Conservation (phyloP, 345 rosid species). For the Gossypium bickii region DNA sequence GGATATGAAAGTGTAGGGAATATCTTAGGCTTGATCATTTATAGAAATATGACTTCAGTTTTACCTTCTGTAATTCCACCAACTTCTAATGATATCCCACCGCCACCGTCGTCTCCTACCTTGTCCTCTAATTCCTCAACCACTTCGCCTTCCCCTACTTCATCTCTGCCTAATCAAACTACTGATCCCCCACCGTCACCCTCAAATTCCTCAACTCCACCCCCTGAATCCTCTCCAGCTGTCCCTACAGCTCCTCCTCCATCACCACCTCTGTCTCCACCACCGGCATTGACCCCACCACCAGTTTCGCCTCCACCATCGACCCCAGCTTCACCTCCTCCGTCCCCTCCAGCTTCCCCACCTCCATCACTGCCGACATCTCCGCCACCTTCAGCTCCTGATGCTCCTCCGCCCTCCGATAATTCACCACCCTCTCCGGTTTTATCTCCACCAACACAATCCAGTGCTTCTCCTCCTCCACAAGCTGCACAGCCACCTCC, state of each 20-base stretch:
- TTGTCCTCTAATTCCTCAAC: conserved; percentile 32
- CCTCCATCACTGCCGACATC: not conserved
- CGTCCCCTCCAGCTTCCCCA: conserved; percentile 5
- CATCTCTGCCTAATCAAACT: conserved; percentile 27
- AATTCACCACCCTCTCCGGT: conserved; percentile 38
- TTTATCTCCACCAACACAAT: conserved; percentile 44
- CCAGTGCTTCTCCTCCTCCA: conserved; percentile 44
- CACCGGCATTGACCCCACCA: not conserved
- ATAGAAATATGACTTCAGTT: conserved; percentile 43
- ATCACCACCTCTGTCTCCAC: conserved; percentile 11
- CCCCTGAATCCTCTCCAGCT: not conserved
- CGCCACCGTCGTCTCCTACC: conserved; percentile 25
- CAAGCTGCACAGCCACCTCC: conserved; percentile 43
- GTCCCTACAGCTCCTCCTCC: conserved; percentile 6
- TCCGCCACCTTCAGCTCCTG: conserved; percentile 18
- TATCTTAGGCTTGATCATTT: conserved; percentile 11
- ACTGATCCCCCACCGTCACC: not conserved
- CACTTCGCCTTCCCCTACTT: conserved; percentile 41
- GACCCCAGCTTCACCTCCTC: conserved; percentile 1
- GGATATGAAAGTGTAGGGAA: conserved; percentile 17
- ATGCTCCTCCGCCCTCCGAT: conserved; percentile 25
- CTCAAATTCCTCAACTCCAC: conserved; percentile 10
- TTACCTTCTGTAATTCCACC: conserved; percentile 35
- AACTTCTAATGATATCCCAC: conserved; percentile 25
- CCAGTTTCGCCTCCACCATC: not conserved